A percentile compares a stretch with the other conserved stretches of the same genome.
Evolutionary conservation across 163 green algal genomes (phyloP).

Genomic region (Chlamydomonas reinhardtii): DNA sequence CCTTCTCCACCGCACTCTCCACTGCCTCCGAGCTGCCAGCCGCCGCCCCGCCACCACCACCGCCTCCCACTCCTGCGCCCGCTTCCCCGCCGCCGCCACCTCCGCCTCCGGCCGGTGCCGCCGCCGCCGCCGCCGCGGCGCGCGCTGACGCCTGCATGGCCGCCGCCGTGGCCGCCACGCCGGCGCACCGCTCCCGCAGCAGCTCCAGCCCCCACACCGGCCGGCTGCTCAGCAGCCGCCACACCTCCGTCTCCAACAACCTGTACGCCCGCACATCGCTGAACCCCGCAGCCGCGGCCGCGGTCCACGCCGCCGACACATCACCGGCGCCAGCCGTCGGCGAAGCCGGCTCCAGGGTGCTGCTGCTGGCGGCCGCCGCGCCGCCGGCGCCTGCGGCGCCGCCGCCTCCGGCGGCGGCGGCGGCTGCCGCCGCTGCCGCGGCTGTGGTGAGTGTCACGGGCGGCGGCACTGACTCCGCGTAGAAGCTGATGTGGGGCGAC

Average conservation of each 20-base stretch:
- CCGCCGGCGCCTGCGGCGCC: not conserved
- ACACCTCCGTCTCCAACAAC: constrained; percentile 30
- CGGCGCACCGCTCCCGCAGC: constrained; percentile 26
- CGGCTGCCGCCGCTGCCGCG: not conserved
- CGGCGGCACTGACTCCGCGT: constrained; percentile 38
- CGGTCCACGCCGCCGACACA: constrained; percentile 56
- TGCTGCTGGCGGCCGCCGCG: not conserved
- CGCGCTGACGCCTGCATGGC: not conserved
- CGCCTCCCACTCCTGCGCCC: too few relatives aligned
- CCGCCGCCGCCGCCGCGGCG: not conserved
- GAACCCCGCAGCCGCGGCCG: not conserved
- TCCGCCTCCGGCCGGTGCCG: not conserved
- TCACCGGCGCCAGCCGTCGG: constrained; percentile 52
- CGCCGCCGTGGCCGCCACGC: constrained; percentile 10
- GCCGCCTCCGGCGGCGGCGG: not conserved
- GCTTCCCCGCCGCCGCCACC: too few relatives aligned
- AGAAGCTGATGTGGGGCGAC: constrained; percentile 42
- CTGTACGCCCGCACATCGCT: not conserved
- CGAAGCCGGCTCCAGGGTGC: constrained; percentile 42
- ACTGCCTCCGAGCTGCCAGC: not conserved
- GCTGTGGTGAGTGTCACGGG: not conserved
- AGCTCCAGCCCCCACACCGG: constrained; percentile 45
- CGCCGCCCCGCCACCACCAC: not conserved
- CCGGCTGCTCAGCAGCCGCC: constrained; percentile 16
- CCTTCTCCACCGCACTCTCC: constrained; percentile 19